These are phyloP conservation scores for Sporopachydermia quercuum DNA, from an alignment of 805 yeast genomes.

Conservation along the genomic window DNA sequence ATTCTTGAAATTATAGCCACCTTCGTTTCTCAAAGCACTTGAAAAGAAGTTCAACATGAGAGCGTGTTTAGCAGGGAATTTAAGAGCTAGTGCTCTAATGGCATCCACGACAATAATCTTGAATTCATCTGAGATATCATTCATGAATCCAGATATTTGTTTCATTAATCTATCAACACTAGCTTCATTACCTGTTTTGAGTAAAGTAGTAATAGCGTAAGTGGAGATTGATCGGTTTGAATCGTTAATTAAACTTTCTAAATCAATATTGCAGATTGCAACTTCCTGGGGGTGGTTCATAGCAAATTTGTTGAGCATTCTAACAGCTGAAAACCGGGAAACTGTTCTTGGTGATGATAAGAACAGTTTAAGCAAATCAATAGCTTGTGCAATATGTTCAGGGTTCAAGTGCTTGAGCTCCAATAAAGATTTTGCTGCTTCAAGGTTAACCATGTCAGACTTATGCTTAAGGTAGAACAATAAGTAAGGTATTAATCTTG, in stretches of 20 bases:
- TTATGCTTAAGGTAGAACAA: constrained; percentile 62
- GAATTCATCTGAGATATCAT: constrained; percentile 91
- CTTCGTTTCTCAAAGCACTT: constrained; percentile 79
- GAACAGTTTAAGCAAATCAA: constrained; percentile 59
- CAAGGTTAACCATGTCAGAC: constrained; percentile 81
- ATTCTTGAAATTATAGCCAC: constrained; percentile 73
- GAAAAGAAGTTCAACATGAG: constrained; percentile 70
- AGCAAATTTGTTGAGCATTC: constrained; percentile 77
- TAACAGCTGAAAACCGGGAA: constrained; percentile 83
- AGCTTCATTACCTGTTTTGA: constrained; percentile 88
- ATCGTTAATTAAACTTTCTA: constrained; percentile 79
- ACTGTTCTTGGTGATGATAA: constrained; percentile 81
- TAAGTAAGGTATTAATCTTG: constrained; percentile 49
- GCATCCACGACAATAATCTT: constrained; percentile 92
- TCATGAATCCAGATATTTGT: constrained; percentile 78
- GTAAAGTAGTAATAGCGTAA: constrained; percentile 88
- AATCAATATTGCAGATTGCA: constrained; percentile 59
- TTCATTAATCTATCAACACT: constrained; percentile 79
- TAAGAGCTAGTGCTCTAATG: constrained; percentile 76
- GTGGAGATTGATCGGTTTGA: constrained; percentile 87
- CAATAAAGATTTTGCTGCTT: constrained; percentile 70
- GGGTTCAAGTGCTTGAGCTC: constrained; percentile 39
- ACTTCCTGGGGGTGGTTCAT: constrained; percentile 65
- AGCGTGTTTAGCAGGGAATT: constrained; percentile 84
- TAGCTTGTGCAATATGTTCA: constrained; percentile 52